Evolutionary conservation across 1,139 yeast genomes (phyloP).

Genomic region (Lodderomyces theae): DNA sequence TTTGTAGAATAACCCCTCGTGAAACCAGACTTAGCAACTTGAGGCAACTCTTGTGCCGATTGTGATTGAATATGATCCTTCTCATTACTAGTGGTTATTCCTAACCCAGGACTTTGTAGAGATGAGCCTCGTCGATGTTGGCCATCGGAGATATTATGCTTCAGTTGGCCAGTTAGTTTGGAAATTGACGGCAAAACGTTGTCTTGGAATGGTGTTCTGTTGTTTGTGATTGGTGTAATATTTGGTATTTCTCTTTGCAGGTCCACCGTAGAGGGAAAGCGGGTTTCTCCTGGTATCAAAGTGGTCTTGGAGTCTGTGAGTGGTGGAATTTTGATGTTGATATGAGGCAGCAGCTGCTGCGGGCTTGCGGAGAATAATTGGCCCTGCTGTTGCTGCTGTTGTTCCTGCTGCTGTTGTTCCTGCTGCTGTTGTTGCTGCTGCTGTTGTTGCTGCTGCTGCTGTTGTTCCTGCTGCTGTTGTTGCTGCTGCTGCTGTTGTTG

Average conservation of each 20-base stretch:
- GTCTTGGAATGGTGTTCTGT: slow-evolving; percentile 3
- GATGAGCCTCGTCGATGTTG: background rate
- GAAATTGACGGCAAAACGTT: slow-evolving; percentile 8
- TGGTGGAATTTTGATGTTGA: background rate
- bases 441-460: too few relatives aligned
- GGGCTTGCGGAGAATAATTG: too few relatives aligned
- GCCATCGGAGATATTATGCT: slow-evolving; percentile 9
- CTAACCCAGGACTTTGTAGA: background rate
- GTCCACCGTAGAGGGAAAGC: background rate
- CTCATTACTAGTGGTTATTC: background rate
- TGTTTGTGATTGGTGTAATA: slow-evolving; percentile 5
- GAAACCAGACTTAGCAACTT: background rate
- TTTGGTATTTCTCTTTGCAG: background rate
- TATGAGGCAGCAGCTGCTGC: background rate
- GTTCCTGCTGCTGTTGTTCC: too few relatives aligned
- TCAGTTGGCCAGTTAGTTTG: slow-evolving; percentile 7
- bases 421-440: too few relatives aligned
- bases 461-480: too few relatives aligned
- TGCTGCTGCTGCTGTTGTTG: too few relatives aligned
- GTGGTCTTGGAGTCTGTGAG: background rate
- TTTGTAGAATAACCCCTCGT: too few relatives aligned
- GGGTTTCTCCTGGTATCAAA: background rate
- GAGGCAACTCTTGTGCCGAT: background rate
- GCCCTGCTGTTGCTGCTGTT: too few relatives aligned
- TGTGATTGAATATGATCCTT: background rate